These are phyloP conservation scores for Pichia sorboxylosa DNA, from an alignment of 1,139 yeast genomes.

Conservation along the genomic window DNA sequence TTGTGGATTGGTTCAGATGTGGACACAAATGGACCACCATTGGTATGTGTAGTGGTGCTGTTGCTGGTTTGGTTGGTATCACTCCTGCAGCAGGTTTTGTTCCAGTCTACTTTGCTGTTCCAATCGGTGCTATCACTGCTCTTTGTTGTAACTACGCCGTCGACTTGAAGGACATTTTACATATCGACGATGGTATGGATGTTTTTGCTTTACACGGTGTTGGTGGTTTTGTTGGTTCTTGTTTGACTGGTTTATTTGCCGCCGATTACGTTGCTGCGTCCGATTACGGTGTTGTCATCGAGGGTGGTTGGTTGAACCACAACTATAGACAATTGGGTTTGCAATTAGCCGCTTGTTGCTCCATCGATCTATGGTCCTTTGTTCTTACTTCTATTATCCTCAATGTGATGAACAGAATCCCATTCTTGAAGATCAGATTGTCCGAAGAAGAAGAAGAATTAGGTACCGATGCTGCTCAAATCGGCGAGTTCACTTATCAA, in stretches of 20 bases:
- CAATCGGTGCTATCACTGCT: slow-evolving; percentile 75
- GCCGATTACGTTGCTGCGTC: slow-evolving; percentile 84
- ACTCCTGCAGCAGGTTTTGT: slow-evolving; percentile 97
- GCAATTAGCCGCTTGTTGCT: slow-evolving; percentile 76
- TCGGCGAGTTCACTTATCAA: slow-evolving; percentile 68
- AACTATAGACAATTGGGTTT: slow-evolving; percentile 83
- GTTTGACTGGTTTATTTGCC: slow-evolving; percentile 83
- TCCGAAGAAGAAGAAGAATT: slow-evolving; percentile 80
- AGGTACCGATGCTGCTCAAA: slow-evolving; percentile 83
- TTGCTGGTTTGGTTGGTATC: slow-evolving; percentile 90
- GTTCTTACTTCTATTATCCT: slow-evolving; percentile 63
- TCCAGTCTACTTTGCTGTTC: slow-evolving; percentile 77
- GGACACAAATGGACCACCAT: slow-evolving; percentile 92
- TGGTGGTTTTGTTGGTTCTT: slow-evolving; percentile 81
- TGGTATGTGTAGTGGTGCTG: slow-evolving; percentile 86
- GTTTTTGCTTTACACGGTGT: slow-evolving; percentile 90
- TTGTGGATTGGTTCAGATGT: slow-evolving; percentile 77
- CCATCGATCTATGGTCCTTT: slow-evolving; percentile 75
- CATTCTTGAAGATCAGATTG: slow-evolving; percentile 73
- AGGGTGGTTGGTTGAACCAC: slow-evolving; percentile 92
- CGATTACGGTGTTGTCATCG: slow-evolving; percentile 53
- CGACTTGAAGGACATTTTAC: slow-evolving; percentile 59
- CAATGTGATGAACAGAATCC: slow-evolving; percentile 64
- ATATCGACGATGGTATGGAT: slow-evolving; percentile 91
- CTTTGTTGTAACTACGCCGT: slow-evolving; percentile 74